Percentiles rank a stretch among this genome's conserved stretches.
These are phyloP conservation scores for Saturnispora bothae DNA, from an alignment of 805 yeast genomes.

Conservation along the genomic window DNA sequence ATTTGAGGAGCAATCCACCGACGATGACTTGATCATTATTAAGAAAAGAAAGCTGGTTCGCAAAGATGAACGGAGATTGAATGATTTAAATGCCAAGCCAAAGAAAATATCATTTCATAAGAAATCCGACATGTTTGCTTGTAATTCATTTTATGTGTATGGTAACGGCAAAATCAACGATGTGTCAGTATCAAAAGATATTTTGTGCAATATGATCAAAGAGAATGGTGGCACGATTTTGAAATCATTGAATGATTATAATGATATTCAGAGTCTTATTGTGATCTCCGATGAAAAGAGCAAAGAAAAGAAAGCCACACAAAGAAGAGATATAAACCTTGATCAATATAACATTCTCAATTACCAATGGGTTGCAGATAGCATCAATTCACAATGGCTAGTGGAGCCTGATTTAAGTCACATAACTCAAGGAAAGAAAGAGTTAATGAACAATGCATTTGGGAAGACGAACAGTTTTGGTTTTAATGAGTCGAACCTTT, in stretches of 20 bases:
- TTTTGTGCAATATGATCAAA: constrained; percentile 28
- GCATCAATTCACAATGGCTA: constrained; percentile 33
- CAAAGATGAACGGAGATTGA: constrained; percentile 4
- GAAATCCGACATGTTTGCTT: constrained; percentile 29
- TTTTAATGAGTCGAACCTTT: constrained; percentile 40
- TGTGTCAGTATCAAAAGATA: constrained; percentile 24
- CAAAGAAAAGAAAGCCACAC: no score
- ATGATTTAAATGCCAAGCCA: background rate
- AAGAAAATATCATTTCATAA: background rate
- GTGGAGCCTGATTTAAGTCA: constrained; percentile 55
- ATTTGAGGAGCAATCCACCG: background rate
- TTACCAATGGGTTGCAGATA: constrained; percentile 67
- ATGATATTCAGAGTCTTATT: constrained; percentile 12
- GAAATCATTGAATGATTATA: background rate
- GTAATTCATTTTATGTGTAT: constrained; percentile 39
- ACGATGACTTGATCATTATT: constrained; percentile 1
- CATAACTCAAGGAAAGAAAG: constrained; percentile 26
- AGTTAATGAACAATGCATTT: constrained; percentile 16
- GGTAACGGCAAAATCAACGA: constrained; percentile 33
- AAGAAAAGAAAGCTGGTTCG: background rate
- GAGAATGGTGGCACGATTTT: constrained; percentile 40
- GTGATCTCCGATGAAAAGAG: no score
- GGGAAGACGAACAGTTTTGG: constrained; percentile 47
- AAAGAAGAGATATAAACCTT: no score
- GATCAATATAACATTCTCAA: constrained; percentile 45